Base-by-base conservation (phyloP, 495 filamentous ascomycete species). In the Xylaria cubensis region DNA sequence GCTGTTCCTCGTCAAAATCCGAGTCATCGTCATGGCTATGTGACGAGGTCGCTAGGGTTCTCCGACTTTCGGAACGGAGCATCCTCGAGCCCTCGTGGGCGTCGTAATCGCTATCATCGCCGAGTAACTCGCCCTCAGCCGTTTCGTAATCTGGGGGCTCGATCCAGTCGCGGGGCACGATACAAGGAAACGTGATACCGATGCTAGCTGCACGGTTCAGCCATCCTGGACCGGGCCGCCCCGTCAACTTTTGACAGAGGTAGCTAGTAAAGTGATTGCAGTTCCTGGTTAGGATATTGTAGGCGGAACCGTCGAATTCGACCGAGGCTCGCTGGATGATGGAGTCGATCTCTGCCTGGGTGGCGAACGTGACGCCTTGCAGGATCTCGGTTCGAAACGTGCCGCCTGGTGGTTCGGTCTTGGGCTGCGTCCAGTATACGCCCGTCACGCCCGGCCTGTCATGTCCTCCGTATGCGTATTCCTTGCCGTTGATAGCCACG, bases 381-480 rank as follows among this genome's bases (percentile, higher is more conserved):
- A 94, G 83, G 46, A 94, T 87, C 74, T 90, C 87, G 76, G 82
- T 85, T 55, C 87, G 83, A 80, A 93, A 95, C 3, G 89, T 93
- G 17, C 89, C 92, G 7, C 92, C 92, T 0, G 92, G 91, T 1
- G 92, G 92, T 39, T 90, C 89, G 2, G 84, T 85, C 63, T 83
- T 82, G 0, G 93, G 92, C 71, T 83, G 87, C 9, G 92, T 94
- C 88, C 88, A 93, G 81, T 94, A 95, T 8, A 95, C 93, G 39
- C 93, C 93, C 7, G 90, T 93, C 46, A 89, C 76, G 5, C 85
- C 85, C n/a, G 76, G 86, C 58, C 84, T 82, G 75, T 92, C 88
- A 77, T 95, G 93, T 0, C 93, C 93, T n/a, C 92, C 93, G 74
- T 90, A 95, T 4, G 93, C 93, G 77, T 94, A 95, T 82, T 95